These are phyloP conservation scores for Fusarium napiforme DNA, from an alignment of 2,329 filamentous ascomycete genomes.

Conservation along the genomic window DNA sequence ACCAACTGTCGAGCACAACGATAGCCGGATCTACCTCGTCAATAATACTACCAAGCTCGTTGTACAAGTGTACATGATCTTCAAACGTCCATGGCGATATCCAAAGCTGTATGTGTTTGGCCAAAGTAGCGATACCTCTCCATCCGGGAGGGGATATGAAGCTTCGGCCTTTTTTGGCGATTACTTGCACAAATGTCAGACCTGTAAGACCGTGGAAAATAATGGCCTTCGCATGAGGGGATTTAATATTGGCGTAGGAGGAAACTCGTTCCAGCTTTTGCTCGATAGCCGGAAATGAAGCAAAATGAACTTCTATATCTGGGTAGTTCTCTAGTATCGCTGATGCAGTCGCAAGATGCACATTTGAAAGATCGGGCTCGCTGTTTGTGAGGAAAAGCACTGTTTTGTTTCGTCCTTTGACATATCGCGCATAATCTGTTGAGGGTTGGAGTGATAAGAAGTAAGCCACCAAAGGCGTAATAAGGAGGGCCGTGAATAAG, in stretches of 20 bases:
- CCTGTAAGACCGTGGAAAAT: background rate
- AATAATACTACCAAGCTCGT: background rate
- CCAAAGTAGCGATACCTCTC: background rate
- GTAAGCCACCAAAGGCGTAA: background rate
- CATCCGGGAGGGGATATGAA: conserved; percentile 8
- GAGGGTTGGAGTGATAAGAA: background rate
- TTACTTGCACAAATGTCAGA: background rate
- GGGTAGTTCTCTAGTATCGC: conserved; percentile 49
- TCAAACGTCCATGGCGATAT: conserved; percentile 8
- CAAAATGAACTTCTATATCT: conserved; percentile 50
- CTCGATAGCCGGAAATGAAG: conserved; percentile 41
- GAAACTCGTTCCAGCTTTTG: background rate
- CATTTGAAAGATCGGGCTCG: conserved; percentile 51
- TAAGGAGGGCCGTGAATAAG: background rate
- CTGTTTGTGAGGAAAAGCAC: conserved; percentile 4
- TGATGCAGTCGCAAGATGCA: conserved; percentile 50
- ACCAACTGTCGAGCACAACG: background rate
- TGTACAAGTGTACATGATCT: conserved; percentile 2
- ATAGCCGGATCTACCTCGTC: background rate
- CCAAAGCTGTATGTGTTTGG: conserved; percentile 14
- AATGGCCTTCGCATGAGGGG: background rate
- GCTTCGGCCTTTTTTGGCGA: background rate
- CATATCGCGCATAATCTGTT: background rate
- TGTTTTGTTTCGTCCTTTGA: background rate
- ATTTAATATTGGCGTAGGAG: background rate